phyloP scores from a whole-genome alignment of 1,139 yeast genomes.

The Meyerozyma carpophila region DNA sequence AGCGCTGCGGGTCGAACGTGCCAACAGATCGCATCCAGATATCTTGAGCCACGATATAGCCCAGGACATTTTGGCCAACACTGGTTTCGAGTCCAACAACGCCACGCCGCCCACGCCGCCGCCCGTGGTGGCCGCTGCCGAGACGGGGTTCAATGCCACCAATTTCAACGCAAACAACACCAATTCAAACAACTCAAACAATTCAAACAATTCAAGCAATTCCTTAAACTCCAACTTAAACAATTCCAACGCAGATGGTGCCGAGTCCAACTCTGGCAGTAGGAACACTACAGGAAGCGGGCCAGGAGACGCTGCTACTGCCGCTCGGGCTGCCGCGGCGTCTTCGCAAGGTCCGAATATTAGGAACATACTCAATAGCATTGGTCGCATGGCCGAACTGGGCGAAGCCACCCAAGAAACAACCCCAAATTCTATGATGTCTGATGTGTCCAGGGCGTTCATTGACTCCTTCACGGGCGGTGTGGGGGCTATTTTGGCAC shows the following conservation, averaged over 20 bases:
- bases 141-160: background rate
- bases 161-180: background rate
- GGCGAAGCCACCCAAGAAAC: background rate
- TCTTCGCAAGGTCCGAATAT: background rate
- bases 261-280: background rate
- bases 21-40: constrained; percentile 31
- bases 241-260: no score
- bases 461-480: background rate
- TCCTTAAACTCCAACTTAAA: no score
- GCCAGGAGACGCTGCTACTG: background rate
- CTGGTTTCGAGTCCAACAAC: constrained; percentile 20
- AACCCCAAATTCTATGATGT: background rate
- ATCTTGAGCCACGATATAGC: constrained; percentile 36
- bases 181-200: background rate
- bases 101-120: background rate
- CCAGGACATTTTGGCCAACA: constrained; percentile 31
- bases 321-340: background rate
- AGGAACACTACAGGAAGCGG: background rate
- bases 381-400: background rate
- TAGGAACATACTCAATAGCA: background rate
- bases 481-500: background rate
- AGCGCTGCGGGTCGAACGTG: constrained; percentile 25
- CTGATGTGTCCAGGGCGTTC: background rate
- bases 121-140: background rate
- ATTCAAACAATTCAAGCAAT: no score